Base-by-base conservation (phyloP, 805 yeast species). In the Candida patagonica region DNA sequence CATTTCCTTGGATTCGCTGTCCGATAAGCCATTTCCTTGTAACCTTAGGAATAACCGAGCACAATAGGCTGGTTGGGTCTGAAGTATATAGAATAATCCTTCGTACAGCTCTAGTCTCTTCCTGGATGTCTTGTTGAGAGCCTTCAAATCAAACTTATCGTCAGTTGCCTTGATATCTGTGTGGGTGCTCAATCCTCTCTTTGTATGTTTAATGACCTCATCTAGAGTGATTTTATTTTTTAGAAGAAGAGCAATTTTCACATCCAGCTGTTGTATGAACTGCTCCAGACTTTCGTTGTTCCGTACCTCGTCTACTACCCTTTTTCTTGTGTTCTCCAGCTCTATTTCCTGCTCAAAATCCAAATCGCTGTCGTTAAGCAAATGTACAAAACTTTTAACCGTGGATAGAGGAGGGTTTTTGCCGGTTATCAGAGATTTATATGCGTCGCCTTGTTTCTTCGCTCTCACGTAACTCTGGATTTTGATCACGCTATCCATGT, bases 151-250 rank as follows among this genome's bases (percentile, higher is more conserved):
- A 42, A 62, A 59, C 20, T 55, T 56, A 31, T 55, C 63, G 1
- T 56, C 59, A 6, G 52, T 49, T 17, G 49, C 47, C 25, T 38
- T 34, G 6, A 44, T 43, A 25, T 35, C 43, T 23, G 9, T 42
- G 2, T 39, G 42, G n/a, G 38, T 26, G 8, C 29, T 21, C 17
- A 27, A 32, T 3, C 59, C 62, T 29, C 55, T 60, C 41, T 63
- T 65, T 48, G 70, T 61, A 62, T 68, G 66, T 20, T 59, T 42
- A 17, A 70, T 47, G 5, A 84, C 65, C 46, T 84, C 92, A 48
- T 83, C 92, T 16, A 87, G 58, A 1, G 88, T 71, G 44, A 86
- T 78, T 52, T 80, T 81, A 61, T 83, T 86, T 53, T 78, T 83
- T 48, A 80, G 84, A 31, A 92, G 63, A 32, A 87, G 63, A 5